Percentiles rank a stretch among this genome's conserved stretches.
Evolutionary conservation across 768 basidiomycete species (phyloP).

Genomic region (Dictyophora rubrovolvata): DNA sequence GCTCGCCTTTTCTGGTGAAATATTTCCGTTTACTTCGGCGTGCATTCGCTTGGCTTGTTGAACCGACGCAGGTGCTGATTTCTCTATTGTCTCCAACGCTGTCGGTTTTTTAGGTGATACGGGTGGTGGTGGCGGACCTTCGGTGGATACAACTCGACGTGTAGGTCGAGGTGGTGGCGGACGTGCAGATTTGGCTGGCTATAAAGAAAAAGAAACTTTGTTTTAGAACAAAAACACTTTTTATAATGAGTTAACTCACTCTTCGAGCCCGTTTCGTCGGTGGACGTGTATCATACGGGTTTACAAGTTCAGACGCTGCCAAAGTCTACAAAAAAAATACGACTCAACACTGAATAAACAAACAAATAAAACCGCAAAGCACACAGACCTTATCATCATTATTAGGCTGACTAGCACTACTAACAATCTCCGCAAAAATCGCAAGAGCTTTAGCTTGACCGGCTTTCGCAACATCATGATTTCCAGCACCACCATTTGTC

Average conservation of each 20-base stretch:
- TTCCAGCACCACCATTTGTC: not conserved
- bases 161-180: not conserved
- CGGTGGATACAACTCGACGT: not conserved
- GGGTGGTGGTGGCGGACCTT: not conserved
- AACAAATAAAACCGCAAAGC: not conserved
- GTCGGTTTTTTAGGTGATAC: not conserved
- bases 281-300: slow-evolving; percentile 49
- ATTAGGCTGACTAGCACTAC: slow-evolving; percentile 34
- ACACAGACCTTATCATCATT: slow-evolving; percentile 44
- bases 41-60: not conserved
- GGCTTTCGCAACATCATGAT: not conserved
- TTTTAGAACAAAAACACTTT: not conserved
- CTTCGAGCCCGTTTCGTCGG: slow-evolving; percentile 30
- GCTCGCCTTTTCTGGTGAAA: not conserved
- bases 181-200: slow-evolving; percentile 27
- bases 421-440: slow-evolving; percentile 16
- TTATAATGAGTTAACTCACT: not conserved
- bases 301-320: slow-evolving; percentile 65
- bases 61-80: not conserved
- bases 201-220: not conserved
- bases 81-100: slow-evolving; percentile 4
- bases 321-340: slow-evolving; percentile 50
- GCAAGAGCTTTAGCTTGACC: slow-evolving; percentile 11
- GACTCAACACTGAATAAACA: not conserved
- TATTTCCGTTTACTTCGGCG: not conserved